Evolutionary conservation across 2,329 filamentous ascomycete genomes (phyloP), one percentile per base, ranked within the genome.

Genomic region (Chaetomiaceae sp.): DNA sequence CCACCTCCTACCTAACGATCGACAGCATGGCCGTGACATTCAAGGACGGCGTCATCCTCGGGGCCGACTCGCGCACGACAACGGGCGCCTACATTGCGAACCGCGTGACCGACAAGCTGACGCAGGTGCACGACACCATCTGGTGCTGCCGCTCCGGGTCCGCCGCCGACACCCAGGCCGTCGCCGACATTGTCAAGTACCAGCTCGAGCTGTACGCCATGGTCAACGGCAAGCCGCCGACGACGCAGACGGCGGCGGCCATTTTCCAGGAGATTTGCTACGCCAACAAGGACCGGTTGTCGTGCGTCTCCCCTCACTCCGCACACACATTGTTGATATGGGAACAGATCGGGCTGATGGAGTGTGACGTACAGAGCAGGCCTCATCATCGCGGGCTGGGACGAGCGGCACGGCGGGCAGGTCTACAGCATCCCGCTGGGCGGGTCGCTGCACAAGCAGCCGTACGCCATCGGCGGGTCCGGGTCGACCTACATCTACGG

Each of bases 401-500:
- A 99, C 71, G 85, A 89, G 68, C 85, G 90, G 69, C 90, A 96
- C 71, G 94, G 94, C 62, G 94, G 94, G 46, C 91, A 97, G 71
- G 92, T 99, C 60, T 99, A 96, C 78, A 94, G 89, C 66, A 96
- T 99, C 70, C 94, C 94, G 3, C 81, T 97, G 37, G 94, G 94
- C 64, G 94, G 94, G 53, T 97, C 94, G 47, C 83, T 99, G 64
- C 94, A 99, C 84, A 96, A 97, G 80, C 91, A 96, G 71, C 71
- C 91, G 17, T 99, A 96, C 69, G 84, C 94, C 39, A 99, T 99
- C 66, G 91, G 91, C 63, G 94, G 94, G 42, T 97, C 92, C 19
- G 94, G 94, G 38, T 97, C 92, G 64, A 97, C 94, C 58, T 99
- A 99, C 78, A 99, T 99, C 73, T 99, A 97, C 78, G 94, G 94